These are phyloP conservation scores for Cryptomeria japonica DNA, from an alignment of 75 land plant genomes.

Conservation along the genomic window DNA sequence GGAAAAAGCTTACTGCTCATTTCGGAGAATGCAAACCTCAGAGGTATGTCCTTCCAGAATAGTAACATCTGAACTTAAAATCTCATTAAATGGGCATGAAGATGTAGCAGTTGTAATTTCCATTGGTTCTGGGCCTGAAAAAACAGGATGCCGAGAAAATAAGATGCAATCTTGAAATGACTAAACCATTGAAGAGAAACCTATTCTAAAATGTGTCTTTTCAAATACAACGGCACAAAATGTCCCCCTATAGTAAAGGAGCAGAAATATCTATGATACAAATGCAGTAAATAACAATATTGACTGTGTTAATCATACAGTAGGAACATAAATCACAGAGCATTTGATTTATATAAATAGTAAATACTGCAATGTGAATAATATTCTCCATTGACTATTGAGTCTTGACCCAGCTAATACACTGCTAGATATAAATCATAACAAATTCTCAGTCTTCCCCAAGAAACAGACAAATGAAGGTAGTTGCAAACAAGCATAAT, in stretches of 20 bases:
- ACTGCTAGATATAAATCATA: background rate
- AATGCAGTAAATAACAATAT: background rate
- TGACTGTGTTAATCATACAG: background rate
- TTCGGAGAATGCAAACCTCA: conserved; percentile 54
- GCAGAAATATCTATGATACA: background rate
- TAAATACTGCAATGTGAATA: background rate
- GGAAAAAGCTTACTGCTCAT: background rate
- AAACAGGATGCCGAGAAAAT: background rate
- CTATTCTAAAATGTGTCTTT: background rate
- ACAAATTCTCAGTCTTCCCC: background rate
- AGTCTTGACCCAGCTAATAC: background rate
- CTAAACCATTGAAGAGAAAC: background rate
- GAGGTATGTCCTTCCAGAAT: conserved; percentile 91
- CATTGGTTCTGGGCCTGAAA: conserved; percentile 69
- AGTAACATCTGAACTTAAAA: conserved; percentile 74
- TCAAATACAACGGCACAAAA: background rate
- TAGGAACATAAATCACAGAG: background rate
- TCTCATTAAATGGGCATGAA: conserved; percentile 42
- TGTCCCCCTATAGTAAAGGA: background rate
- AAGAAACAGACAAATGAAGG: background rate
- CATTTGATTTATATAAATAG: background rate
- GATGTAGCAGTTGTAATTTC: conserved; percentile 44
- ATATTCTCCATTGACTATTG: background rate
- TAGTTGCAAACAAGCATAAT: background rate
- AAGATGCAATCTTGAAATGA: background rate